Base-by-base conservation (phyloP, 2,329 filamentous ascomycete genomes). In the Calonectria leucothoes region DNA sequence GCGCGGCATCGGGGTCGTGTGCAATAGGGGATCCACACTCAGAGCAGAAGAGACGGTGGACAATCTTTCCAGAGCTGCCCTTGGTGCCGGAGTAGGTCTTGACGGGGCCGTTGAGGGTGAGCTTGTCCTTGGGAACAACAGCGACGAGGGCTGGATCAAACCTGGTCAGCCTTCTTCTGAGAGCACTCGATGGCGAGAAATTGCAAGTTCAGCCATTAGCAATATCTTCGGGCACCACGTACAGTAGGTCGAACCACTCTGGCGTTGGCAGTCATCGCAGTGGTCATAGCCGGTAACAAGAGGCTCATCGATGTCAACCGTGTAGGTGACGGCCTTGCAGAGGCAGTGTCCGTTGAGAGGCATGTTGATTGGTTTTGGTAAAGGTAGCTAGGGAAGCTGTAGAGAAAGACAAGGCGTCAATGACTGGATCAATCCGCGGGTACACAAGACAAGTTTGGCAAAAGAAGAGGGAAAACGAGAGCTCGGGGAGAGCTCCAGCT, bases 241-340 rank as follows among this genome's bases (percentile, higher is more conserved):
- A 92, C 90, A 93, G 84, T 94, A 94, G 71, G 92, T 93, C 23
- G 91, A 93, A 76, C 92, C 92, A 65, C 85, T 89, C 85, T 94
- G 92, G 81, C 92, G 91, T 85, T 94, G 92, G 88, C 92, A 94
- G 85, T 93, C 92, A 81, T 94, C 92, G 80, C 92, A 94, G 87
- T 94, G 92, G 82, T 94, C 93, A 83, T 94, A 93, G 76, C 89
- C 92, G 66, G 90, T 90, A 83, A 89, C 52, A 69, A 89, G 80
- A 67, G 89, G 88, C 63, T 83, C 85, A 31, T 90, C 88, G 72
- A 89, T 83, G 82, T 89, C 87, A 65, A 84, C 86, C 81, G 88
- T 88, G 88, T 95, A 95, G 82, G 92, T 94, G 85, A 93, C 90
- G 80, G 90, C 89, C 83, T 92, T 92, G 89, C 92, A 94, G 76